phyloP scores from a whole-genome alignment of 2,329 filamentous ascomycete genomes.

The Colletotrichum tropicicola region DNA sequence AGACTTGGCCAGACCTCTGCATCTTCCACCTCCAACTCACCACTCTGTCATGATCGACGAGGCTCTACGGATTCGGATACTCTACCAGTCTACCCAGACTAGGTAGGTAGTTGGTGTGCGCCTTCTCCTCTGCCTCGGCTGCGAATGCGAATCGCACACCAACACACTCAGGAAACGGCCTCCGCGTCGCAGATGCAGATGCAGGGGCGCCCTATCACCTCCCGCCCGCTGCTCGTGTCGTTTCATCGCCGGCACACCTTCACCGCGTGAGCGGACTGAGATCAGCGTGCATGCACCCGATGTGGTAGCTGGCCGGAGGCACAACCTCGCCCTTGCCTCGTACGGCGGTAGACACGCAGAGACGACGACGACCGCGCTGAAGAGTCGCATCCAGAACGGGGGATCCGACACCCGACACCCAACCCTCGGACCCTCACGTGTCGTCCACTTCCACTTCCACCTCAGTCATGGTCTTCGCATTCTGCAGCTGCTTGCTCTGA shows the following conservation, averaged over 20 bases:
- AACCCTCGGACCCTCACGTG: constrained; percentile 21
- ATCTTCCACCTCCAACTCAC: constrained; percentile 9
- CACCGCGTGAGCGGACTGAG: constrained; percentile 10
- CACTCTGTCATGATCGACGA: too few species aligned
- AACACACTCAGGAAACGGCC: background rate
- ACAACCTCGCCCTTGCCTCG: background rate
- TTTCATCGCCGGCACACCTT: constrained; percentile 18
- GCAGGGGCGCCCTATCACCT: constrained; percentile 18
- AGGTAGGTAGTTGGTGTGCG: too few species aligned
- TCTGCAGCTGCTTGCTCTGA: background rate
- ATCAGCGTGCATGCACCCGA: constrained; percentile 9
- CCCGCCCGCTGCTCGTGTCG: background rate
- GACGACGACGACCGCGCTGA: background rate
- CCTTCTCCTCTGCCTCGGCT: background rate
- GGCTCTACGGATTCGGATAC: too few species aligned
- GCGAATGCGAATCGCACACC: background rate
- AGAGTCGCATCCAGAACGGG: background rate
- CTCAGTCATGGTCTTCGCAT: background rate
- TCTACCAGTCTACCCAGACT: too few species aligned
- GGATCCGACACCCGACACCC: constrained; percentile 6
- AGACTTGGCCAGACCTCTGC: constrained; percentile 4
- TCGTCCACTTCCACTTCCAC: background rate
- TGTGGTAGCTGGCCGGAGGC: background rate
- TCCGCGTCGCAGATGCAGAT: background rate
- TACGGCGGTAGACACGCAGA: background rate